Conservation (phyloP, 805 yeast species). For the Myxozyma geophila region DNA sequence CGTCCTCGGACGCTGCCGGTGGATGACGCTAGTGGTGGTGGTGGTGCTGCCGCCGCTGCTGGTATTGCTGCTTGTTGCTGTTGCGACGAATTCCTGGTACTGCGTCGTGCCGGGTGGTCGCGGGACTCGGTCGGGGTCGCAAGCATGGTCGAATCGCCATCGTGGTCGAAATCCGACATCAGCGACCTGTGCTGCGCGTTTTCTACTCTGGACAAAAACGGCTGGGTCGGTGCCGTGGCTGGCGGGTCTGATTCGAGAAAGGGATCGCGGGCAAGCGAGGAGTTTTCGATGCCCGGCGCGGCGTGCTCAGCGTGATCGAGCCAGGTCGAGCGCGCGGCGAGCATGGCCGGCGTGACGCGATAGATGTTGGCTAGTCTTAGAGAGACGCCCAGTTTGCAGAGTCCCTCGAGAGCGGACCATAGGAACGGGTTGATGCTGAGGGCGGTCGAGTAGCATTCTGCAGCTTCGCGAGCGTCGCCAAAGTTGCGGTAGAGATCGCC, state of each 20-base stretch:
- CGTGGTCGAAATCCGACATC: not conserved
- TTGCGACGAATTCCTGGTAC: not conserved
- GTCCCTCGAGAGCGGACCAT: slow-evolving; percentile 82
- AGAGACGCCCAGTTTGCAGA: slow-evolving; percentile 66
- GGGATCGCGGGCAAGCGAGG: slow-evolving; percentile 30
- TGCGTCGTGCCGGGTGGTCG: not conserved
- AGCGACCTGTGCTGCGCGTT: not conserved
- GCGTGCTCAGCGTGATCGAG: slow-evolving; percentile 23
- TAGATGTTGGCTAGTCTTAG: slow-evolving; percentile 57
- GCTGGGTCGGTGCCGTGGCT: not conserved
- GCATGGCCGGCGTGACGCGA: slow-evolving; percentile 32
- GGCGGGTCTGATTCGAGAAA: slow-evolving; percentile 8
- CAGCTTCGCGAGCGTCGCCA: slow-evolving; percentile 68
- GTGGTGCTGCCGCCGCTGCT: not conserved
- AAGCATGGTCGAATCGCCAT: slow-evolving; percentile 17
- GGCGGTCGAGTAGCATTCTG: slow-evolving; percentile 69
- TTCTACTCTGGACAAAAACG: slow-evolving; percentile 9
- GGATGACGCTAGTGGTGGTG: not conserved
- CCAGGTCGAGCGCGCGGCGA: slow-evolving; percentile 33
- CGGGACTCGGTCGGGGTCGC: not conserved
- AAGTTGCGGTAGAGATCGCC: slow-evolving; percentile 67
- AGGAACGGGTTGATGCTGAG: slow-evolving; percentile 75
- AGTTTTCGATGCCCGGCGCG: slow-evolving; percentile 20
- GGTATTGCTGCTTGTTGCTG: not conserved
- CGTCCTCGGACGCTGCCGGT: slow-evolving; percentile 5